phyloP scores from a whole-genome alignment of 2,329 filamentous ascomycete species.

The Fusarium temperatum region DNA sequence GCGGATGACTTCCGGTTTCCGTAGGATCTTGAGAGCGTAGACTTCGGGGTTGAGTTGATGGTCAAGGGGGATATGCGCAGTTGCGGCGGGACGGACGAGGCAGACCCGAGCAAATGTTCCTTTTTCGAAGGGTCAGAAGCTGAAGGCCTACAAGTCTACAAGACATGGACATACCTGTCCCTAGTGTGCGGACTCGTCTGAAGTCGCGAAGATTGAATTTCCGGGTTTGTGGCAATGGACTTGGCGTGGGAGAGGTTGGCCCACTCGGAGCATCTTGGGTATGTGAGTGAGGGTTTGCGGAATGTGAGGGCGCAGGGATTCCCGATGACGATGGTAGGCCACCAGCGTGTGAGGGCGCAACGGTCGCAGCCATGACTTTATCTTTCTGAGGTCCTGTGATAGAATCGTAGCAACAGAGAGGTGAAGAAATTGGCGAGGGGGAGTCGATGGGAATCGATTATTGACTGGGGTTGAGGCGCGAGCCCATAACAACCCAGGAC shows the following conservation, averaged over 20 bases:
- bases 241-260: constrained; percentile 18
- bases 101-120: constrained; percentile 86
- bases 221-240: constrained; percentile 41
- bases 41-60: constrained; percentile 58
- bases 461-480: constrained; percentile 20
- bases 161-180: constrained; percentile 66
- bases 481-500: constrained; percentile 24
- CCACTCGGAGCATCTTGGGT: constrained; percentile 28
- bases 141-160: not conserved
- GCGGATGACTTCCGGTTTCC: constrained; percentile 77
- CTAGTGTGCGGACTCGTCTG: constrained; percentile 77
- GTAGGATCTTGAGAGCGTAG: constrained; percentile 84
- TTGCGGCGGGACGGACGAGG: constrained; percentile 73
- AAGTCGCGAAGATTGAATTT: constrained; percentile 65
- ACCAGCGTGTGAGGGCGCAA: constrained; percentile 45
- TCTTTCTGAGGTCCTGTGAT: not conserved
- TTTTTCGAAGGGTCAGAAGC: constrained; percentile 41
- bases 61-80: constrained; percentile 52
- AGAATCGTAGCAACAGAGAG: not conserved
- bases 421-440: not conserved
- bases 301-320: constrained; percentile 35
- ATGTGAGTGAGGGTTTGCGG: constrained; percentile 22
- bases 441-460: constrained; percentile 12
- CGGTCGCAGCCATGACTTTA: constrained; percentile 45
- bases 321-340: constrained; percentile 38